Evolutionary conservation across 2,329 filamentous ascomycete species (phyloP), one percentile per base, ranked within the genome.

Genomic region (Dendrostoma leiphaemia): DNA sequence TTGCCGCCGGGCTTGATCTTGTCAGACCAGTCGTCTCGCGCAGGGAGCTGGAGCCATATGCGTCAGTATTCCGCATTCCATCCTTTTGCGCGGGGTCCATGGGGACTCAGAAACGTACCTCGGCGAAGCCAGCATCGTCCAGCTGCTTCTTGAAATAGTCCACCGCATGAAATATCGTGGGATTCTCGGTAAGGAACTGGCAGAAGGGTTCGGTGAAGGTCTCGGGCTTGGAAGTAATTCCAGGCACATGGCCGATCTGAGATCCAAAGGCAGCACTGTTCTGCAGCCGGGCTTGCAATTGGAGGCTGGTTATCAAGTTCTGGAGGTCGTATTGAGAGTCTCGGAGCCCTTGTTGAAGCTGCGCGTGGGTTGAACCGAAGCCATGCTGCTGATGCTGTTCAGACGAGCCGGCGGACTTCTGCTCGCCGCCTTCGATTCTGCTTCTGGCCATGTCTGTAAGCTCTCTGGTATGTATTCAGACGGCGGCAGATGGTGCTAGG

Each of bases 101-200:
- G 13, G 10, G 6, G 3, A 2, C 15, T 13, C 7, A 9, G 10
- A 4, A 8, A n/a, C 74, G 53, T 60, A 90, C 84, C 72, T 85
- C 86, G 57, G 79, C 81, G 72, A 89, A 99, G 41, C 91, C 93
- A 34, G 83, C 77, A 35, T 83, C 79, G 59, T 81, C 77, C 45
- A 97, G 80, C 64, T 91, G 86, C 54, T 79, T 76, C 64, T 87
- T 85, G 68, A 96, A 90, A 63, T 90, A 83, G 54, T 85, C 82
- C 26, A 97, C 91, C 1, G 90, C 85, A 66, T 99, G 94, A 70
- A 96, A 99, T 44, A 97, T 83, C 8, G 94, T 97, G 0, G 94
- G 94, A 67, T 97, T 96, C 59, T 89, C 81, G 41, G 85, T 89
- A 75, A 97, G 82, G 68, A 97, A 97, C 49, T 90, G 81, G 68